These are phyloP conservation scores for Trichophyton verrucosum DNA, from an alignment of 2,329 filamentous ascomycete genomes.

Conservation along the genomic window DNA sequence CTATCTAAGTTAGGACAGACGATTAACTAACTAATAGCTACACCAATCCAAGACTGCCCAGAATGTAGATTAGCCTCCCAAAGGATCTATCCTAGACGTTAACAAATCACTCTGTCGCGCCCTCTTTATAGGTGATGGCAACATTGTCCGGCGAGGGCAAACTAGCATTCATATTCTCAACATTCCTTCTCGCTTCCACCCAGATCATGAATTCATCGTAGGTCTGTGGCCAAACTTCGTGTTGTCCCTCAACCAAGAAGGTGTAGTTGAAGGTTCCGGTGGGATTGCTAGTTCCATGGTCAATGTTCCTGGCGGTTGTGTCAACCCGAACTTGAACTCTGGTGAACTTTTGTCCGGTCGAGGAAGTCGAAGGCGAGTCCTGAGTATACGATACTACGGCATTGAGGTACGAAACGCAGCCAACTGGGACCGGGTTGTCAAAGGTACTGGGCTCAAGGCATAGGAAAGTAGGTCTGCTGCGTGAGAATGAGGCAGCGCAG, in stretches of 20 bases:
- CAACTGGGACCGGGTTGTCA: constrained; percentile 62
- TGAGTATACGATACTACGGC: constrained; percentile 57
- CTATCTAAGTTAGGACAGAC: background rate
- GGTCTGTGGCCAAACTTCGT: constrained; percentile 53
- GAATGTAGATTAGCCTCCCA: background rate
- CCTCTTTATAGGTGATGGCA: constrained; percentile 24
- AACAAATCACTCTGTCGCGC: constrained; percentile 25
- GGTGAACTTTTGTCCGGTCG: constrained; percentile 37
- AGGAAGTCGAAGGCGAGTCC: constrained; percentile 37
- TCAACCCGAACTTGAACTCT: constrained; percentile 60
- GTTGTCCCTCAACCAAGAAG: constrained; percentile 52
- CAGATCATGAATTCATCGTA: constrained; percentile 56
- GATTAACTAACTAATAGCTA: background rate
- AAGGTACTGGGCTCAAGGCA: constrained; percentile 63
- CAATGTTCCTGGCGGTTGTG: constrained; percentile 58
- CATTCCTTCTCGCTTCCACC: constrained; percentile 47
- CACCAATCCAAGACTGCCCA: background rate
- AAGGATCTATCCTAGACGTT: background rate
- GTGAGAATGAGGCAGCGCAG: constrained; percentile 58
- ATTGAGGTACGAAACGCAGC: constrained; percentile 61
- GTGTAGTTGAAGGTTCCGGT: constrained; percentile 70
- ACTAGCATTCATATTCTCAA: constrained; percentile 40
- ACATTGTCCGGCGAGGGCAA: constrained; percentile 21
- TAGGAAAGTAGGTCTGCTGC: constrained; percentile 57
- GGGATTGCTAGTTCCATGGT: constrained; percentile 54